Conservation (phyloP, 176 grass and related monocot species). For the Triticum turgidum region DNA sequence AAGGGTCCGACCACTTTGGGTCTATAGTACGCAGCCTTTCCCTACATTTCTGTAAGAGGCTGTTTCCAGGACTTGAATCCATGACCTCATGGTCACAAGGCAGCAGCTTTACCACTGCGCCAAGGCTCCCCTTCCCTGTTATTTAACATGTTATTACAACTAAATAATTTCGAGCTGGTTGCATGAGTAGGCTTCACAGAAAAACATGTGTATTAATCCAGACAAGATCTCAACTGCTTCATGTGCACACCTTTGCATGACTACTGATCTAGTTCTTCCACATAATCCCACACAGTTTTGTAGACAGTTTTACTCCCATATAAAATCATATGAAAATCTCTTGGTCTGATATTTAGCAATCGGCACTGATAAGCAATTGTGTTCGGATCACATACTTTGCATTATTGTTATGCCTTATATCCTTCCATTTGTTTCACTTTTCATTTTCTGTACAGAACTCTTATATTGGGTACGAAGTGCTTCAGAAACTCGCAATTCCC, state of each 20-base stretch:
- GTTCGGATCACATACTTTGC: slow-evolving; percentile 16
- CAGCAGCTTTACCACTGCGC: no score
- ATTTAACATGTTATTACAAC: slow-evolving; percentile 29
- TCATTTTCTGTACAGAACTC: slow-evolving; percentile 68
- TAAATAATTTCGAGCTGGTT: slow-evolving; percentile 19
- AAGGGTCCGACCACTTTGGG: no score
- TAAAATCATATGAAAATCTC: slow-evolving; percentile 7
- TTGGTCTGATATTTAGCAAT: slow-evolving; percentile 11
- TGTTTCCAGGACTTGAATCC: no score
- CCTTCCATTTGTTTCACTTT: slow-evolving; percentile 29
- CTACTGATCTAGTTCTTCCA: not conserved
- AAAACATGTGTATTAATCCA: slow-evolving; percentile 14
- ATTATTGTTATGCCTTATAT: slow-evolving; percentile 16
- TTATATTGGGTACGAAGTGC: slow-evolving; percentile 89
- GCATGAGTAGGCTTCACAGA: slow-evolving; percentile 10
- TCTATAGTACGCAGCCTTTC: no score
- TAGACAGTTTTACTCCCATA: not conserved
- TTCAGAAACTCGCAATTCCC: slow-evolving; percentile 91
- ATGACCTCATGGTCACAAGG: no score
- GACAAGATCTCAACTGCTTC: not conserved
- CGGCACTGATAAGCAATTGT: not conserved
- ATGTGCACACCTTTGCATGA: not conserved
- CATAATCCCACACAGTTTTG: not conserved
- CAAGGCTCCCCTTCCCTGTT: not conserved
- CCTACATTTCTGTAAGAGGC: no score